A percentile compares a stretch with the other conserved stretches of the same genome.
Evolutionary conservation across 352 stramenopile genomes (phyloP).

Genomic region (Aphanomyces cochlioides): DNA sequence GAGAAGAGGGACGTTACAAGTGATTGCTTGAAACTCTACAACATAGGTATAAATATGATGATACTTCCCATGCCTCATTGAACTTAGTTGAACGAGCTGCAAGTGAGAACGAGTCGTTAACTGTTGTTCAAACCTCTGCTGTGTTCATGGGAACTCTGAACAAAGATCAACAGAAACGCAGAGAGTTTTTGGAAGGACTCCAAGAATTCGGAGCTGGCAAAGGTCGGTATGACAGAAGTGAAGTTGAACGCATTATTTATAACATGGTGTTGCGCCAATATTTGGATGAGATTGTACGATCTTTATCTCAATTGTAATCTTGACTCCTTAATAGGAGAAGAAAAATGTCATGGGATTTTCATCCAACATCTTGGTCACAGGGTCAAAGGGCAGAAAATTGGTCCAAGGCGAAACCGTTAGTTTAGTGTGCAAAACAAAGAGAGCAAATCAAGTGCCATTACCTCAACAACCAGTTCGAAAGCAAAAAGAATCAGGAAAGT

Average conservation of each 20-base stretch:
- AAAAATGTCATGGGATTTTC: slow-evolving; percentile 79
- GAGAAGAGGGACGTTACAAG: slow-evolving; percentile 75
- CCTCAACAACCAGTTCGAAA: slow-evolving; percentile 33
- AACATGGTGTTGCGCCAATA: slow-evolving; percentile 87
- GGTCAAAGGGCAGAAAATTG: slow-evolving; percentile 51
- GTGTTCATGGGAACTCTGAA: slow-evolving; percentile 58
- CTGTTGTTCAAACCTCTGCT: slow-evolving; percentile 70
- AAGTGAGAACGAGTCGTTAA: slow-evolving; percentile 53
- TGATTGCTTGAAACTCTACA: slow-evolving; percentile 57
- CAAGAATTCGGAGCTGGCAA: slow-evolving; percentile 65
- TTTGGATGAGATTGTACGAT: slow-evolving; percentile 56
- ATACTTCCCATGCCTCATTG: neutral
- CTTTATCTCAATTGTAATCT: neutral
- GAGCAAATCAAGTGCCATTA: slow-evolving; percentile 31
- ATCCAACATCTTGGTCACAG: slow-evolving; percentile 69
- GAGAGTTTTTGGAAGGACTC: slow-evolving; percentile 52
- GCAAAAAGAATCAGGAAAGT: slow-evolving; percentile 42
- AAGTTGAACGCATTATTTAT: slow-evolving; percentile 81
- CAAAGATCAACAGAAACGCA: slow-evolving; percentile 74
- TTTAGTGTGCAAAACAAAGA: slow-evolving; percentile 78
- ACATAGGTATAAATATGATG: slow-evolving; percentile 47
- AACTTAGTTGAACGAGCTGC: slow-evolving; percentile 56
- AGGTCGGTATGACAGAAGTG: slow-evolving; percentile 63
- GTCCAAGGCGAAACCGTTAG: slow-evolving; percentile 59
- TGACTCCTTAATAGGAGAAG: slow-evolving; percentile 49